phyloP scores from a whole-genome alignment of 2,329 filamentous ascomycete genomes.

The Beauveria bassiana region DNA sequence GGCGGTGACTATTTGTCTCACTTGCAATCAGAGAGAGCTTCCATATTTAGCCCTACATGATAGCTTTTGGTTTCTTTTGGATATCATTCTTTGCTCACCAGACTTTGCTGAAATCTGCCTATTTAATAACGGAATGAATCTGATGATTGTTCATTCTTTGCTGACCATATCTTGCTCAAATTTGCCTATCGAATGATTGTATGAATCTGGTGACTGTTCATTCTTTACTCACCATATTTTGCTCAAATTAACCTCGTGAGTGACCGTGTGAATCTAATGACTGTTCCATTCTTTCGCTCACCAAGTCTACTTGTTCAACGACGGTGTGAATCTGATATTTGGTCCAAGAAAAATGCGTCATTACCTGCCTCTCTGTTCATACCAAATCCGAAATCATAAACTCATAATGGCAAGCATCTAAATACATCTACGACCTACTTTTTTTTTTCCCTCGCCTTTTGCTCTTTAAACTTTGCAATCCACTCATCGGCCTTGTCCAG shows the following conservation, averaged over 20 bases:
- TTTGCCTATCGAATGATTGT: too few relatives aligned
- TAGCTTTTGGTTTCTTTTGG: neutral
- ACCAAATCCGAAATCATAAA: neutral
- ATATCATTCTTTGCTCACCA: neutral
- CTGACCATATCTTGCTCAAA: too few relatives aligned
- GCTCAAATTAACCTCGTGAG: too few relatives aligned
- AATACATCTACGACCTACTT: constrained; percentile 15
- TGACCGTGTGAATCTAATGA: neutral
- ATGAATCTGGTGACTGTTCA: too few relatives aligned
- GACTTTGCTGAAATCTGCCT: neutral
- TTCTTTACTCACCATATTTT: too few relatives aligned
- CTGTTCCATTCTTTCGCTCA: too few relatives aligned
- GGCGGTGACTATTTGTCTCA: neutral
- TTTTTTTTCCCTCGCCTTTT: constrained; percentile 48
- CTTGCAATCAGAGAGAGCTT: neutral
- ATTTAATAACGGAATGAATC: neutral
- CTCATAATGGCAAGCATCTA: neutral
- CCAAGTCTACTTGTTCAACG: too few relatives aligned
- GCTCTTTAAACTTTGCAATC: constrained; percentile 76
- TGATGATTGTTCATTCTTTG: too few relatives aligned
- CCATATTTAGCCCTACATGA: neutral
- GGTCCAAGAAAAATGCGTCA: neutral
- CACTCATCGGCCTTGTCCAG: constrained; percentile 61
- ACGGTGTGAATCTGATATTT: neutral
- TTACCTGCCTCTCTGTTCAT: neutral